Percentiles rank a stretch among this genome's conserved stretches.
These are phyloP conservation scores for Forsythia suspensa DNA, from an alignment of 257 asterid genomes.

Conservation along the genomic window DNA sequence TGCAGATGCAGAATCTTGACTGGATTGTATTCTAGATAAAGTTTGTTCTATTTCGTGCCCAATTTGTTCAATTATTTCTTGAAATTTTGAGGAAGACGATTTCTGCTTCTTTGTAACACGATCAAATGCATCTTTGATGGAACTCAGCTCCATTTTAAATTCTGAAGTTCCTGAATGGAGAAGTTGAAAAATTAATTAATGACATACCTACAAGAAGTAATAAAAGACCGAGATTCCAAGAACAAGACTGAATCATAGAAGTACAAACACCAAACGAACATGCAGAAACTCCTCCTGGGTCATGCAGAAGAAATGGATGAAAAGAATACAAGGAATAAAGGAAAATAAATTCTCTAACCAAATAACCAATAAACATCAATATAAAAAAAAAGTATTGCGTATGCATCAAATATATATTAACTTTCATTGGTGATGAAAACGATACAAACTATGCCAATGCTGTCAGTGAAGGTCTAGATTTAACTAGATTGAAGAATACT, in stretches of 20 bases:
- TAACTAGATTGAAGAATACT: background rate
- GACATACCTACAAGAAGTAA: slow-evolving; percentile 34
- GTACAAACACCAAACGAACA: slow-evolving; percentile 11
- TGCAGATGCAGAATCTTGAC: slow-evolving; percentile 38
- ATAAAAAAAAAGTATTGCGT: background rate
- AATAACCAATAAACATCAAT: background rate
- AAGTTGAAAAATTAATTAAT: slow-evolving; percentile 3
- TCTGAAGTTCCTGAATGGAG: slow-evolving; percentile 26
- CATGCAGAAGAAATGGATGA: slow-evolving; percentile 4
- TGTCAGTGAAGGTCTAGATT: background rate
- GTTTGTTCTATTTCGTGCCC: slow-evolving; percentile 74
- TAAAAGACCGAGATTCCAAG: background rate
- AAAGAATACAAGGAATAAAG: background rate
- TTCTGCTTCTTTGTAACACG: slow-evolving; percentile 89
- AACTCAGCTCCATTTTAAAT: slow-evolving; percentile 69
- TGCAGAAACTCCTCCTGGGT: slow-evolving; percentile 2
- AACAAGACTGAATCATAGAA: background rate
- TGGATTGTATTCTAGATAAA: slow-evolving; percentile 55
- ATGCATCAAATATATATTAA: background rate
- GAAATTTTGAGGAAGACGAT: slow-evolving; percentile 70
- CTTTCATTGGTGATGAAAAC: background rate
- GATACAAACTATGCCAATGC: background rate
- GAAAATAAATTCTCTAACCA: background rate
- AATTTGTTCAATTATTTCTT: slow-evolving; percentile 70
- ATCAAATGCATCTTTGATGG: slow-evolving; percentile 82